Evolutionary conservation across 805 yeast species (phyloP), one percentile per base, ranked within the genome.

Genomic region (Monosporozyma unispora): DNA sequence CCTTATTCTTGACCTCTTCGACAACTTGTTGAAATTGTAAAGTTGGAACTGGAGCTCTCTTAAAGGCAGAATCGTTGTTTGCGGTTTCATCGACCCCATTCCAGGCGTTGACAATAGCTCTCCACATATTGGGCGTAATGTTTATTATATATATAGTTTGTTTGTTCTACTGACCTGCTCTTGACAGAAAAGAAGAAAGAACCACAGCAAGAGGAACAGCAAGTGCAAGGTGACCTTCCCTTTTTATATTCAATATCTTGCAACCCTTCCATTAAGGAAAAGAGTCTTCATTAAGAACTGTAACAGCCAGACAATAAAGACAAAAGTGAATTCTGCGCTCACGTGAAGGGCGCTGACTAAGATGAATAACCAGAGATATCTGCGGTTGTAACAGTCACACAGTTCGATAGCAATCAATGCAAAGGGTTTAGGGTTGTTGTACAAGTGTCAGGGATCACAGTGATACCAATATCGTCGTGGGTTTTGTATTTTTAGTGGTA

Each of bases 11-110:
- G 14, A 74, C 71, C 16, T 84, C 58, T 11, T 69, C 61, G 56
- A 75, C 73, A 58, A 85, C 71, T 12, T 75, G 76, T 12, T 75
- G 69, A 62, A 79, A 85, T 28, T 68, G 66, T 62, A 80, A 81
- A 21, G 40, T 47, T 12, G 50, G 52, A 2, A 49, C 52, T 14
- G 46, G 39, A 5, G 46, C n/a, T 12, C 46, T 33, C 21, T 41
- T 28, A 11, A 28, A 25, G 4, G n/a, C 19, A 7, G 35, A 6
- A 21, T 33, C 27, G 7, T 14, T 25, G 5, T 11, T 7, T 11
- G 22, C 4, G 14, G 39, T 18, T 14, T 44, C 47, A 9, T 50
- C 56, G 16, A 52, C 54, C 19, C 66, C 66, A 45, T 61, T 62
- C 61, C 63, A 60, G 9, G 66, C 64, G 47, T 57, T 54, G 11